These are phyloP conservation scores for Carpinus viminea DNA, from an alignment of 306 rosid species.

Conservation along the genomic window DNA sequence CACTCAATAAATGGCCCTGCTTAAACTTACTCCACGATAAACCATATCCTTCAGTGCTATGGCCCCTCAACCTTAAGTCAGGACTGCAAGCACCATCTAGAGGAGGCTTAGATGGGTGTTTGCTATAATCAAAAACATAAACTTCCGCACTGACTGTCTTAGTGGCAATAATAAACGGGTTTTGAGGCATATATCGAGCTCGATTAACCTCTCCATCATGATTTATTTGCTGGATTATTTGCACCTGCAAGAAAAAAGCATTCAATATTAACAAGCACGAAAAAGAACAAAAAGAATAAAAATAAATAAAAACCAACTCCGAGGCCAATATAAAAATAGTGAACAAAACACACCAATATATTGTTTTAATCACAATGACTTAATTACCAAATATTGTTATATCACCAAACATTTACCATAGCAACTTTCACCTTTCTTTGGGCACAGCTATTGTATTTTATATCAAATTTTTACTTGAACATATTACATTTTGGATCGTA, in stretches of 20 bases:
- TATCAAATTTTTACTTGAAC: too few relatives aligned
- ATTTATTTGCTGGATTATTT: slow-evolving; percentile 94
- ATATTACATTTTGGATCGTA: too few relatives aligned
- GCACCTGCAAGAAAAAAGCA: slow-evolving; percentile 49
- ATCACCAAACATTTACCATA: too few relatives aligned
- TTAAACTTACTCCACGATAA: slow-evolving; percentile 95
- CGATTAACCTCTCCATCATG: slow-evolving; percentile 98
- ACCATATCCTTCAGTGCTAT: slow-evolving; percentile 95
- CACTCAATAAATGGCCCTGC: slow-evolving; percentile 89
- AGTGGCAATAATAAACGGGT: slow-evolving; percentile 83
- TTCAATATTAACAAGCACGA: background rate
- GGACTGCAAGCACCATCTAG: slow-evolving; percentile 94
- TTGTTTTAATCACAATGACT: too few relatives aligned
- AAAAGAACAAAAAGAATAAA: background rate
- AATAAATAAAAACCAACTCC: background rate
- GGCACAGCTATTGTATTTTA: background rate
- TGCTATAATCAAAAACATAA: slow-evolving; percentile 90
- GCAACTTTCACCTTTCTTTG: background rate
- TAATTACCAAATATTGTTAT: too few relatives aligned
- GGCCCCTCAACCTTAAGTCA: slow-evolving; percentile 87
- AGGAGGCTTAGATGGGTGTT: slow-evolving; percentile 96
- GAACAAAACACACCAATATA: background rate
- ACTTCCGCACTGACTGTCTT: slow-evolving; percentile 94
- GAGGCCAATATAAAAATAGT: background rate
- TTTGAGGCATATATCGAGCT: slow-evolving; percentile 96